Evolutionary conservation across 2,329 filamentous ascomycete species (phyloP), one percentile per base, ranked within the genome.

Genomic region (Teratosphaeria pseudoeucalypti): DNA sequence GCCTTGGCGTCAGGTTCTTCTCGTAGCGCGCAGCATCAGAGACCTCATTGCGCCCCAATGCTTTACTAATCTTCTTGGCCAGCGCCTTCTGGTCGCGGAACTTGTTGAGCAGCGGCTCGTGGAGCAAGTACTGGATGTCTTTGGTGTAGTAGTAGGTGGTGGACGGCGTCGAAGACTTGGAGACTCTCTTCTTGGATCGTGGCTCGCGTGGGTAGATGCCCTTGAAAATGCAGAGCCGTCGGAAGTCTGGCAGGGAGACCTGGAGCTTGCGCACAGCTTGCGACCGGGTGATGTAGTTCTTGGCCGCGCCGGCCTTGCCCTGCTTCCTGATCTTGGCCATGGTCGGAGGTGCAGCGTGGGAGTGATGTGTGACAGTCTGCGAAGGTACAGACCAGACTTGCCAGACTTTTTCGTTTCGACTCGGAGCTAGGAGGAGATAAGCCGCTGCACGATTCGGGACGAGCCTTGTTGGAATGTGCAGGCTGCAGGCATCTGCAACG

Each of bases 171-270:
- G 91, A 85, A 61, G 89, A 90, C 77, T 95, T 96, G 72, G 88
- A 90, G 52, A 89, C 94, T 83, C 96, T 96, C 81, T 95, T 96
- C 81, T 91, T 92, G 80, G 88, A 96, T 72, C 94, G 85, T 64
- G 94, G 94, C 80, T 99, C 94, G 71, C 94, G 89, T 66, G 94
- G 94, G 77, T 96, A 99, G 75, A 99, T 97, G 70, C 92, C 94
- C 81, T 97, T 97, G 87, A 96, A 99, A 76, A 99, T 99, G 79
- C 94, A 99, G 73, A 99, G 83, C 78, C 95, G 88, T 78, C 94
- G 87, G 79, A 99, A 99, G 78, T 99, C 94, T 67, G 92, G 91
- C 59, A 99, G 85, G 71, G 89, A 96, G 76, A 99, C 89, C 78
- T 99, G 94, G 64, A 99, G 86, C 80, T 97, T 99, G 76, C 92